Evolutionary conservation across 805 yeast species (phyloP).

Genomic region (Metschnikowia drakensbergensis): DNA sequence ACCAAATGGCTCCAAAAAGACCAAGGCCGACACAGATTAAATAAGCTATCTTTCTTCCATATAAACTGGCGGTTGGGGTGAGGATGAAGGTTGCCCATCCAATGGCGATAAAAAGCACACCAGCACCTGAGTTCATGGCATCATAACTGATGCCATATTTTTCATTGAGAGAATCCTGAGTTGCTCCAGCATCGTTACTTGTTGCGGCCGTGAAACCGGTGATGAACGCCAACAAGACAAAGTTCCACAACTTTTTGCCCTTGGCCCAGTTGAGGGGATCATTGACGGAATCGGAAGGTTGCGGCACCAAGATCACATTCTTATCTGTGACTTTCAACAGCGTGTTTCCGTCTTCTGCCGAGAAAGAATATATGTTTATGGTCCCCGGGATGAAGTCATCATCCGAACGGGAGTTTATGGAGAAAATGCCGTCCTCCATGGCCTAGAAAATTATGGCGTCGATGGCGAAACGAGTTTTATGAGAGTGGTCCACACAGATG

Average conservation of each 20-base stretch:
- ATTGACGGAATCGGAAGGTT: slow-evolving; percentile 47
- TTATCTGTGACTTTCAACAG: slow-evolving; percentile 17
- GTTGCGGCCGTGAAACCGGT: slow-evolving; percentile 71
- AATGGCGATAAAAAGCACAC: slow-evolving; percentile 67
- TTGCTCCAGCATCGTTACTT: slow-evolving; percentile 70
- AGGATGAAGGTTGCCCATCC: slow-evolving; percentile 61
- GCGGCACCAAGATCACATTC: slow-evolving; percentile 42
- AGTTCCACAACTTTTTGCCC: slow-evolving; percentile 35
- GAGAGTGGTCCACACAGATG: not conserved
- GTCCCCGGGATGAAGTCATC: slow-evolving; percentile 20
- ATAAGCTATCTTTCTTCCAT: slow-evolving; percentile 65
- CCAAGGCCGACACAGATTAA: slow-evolving; percentile 59
- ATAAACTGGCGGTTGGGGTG: slow-evolving; percentile 66
- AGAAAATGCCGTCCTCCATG: slow-evolving; percentile 7
- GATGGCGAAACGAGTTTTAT: not conserved
- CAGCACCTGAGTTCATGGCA: slow-evolving; percentile 77
- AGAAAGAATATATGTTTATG: slow-evolving; percentile 14
- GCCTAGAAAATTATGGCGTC: not conserved
- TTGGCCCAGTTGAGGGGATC: slow-evolving; percentile 47
- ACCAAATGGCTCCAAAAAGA: slow-evolving; percentile 66
- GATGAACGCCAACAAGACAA: slow-evolving; percentile 44
- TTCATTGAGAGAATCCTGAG: slow-evolving; percentile 62
- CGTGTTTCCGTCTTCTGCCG: slow-evolving; percentile 12
- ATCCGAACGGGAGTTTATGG: slow-evolving; percentile 14
- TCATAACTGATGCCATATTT: slow-evolving; percentile 61